These are phyloP conservation scores for Trypanosoma theileri DNA, from an alignment of 208 protist species.

Conservation along the genomic window DNA sequence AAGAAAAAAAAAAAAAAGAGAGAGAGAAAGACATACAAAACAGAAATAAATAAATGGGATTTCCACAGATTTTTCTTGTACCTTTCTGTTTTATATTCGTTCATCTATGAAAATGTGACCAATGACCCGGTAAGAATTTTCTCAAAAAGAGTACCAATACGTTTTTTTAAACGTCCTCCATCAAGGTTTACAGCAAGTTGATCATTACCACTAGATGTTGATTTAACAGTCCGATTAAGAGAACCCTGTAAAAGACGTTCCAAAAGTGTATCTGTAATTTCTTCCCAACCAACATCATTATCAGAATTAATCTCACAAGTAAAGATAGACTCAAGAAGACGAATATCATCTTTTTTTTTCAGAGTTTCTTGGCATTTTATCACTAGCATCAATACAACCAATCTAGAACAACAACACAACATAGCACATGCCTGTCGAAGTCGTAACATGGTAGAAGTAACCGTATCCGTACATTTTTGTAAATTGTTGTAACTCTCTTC, in stretches of 20 bases:
- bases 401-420: slow-evolving; percentile 76
- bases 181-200: slow-evolving; percentile 25
- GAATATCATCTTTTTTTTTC: slow-evolving; percentile 27
- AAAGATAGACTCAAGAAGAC: slow-evolving; percentile 57
- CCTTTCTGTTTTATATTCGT: too few species aligned
- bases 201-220: neutral
- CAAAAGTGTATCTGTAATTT: slow-evolving; percentile 73
- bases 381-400: slow-evolving; percentile 70
- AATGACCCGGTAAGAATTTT: slow-evolving; percentile 23
- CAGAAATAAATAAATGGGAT: slow-evolving; percentile 17
- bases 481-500: slow-evolving; percentile 73
- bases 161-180: slow-evolving; percentile 62
- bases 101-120: neutral
- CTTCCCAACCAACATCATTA: slow-evolving; percentile 83
- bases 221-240: neutral
- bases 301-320: slow-evolving; percentile 54
- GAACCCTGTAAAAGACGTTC: slow-evolving; percentile 48
- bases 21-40: slow-evolving; percentile 3
- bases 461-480: slow-evolving; percentile 44
- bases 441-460: slow-evolving; percentile 35
- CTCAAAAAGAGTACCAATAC: slow-evolving; percentile 49
- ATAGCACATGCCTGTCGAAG: slow-evolving; percentile 54
- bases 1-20: too few species aligned
- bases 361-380: slow-evolving; percentile 41
- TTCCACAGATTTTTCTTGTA: too few species aligned